phyloP scores from a whole-genome alignment of 192 early-diverging fungal species.

The Coemansia sp. region DNA sequence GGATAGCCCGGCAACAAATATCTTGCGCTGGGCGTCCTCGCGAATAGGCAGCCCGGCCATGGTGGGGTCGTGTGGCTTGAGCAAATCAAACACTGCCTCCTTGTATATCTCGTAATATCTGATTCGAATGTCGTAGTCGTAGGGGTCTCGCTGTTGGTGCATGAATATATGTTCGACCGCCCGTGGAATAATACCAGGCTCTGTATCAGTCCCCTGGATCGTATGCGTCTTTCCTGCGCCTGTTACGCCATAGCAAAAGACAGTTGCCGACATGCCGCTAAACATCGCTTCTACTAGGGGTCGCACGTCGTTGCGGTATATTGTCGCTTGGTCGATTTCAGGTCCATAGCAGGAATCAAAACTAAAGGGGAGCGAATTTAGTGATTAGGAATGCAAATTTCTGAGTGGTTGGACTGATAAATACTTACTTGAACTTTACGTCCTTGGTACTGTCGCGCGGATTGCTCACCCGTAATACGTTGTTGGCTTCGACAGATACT shows the following conservation, averaged over 20 bases:
- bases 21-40: slow-evolving; percentile 55
- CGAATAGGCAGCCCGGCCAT: slow-evolving; percentile 54
- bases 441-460: slow-evolving; percentile 55
- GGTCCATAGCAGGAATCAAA: slow-evolving; percentile 59
- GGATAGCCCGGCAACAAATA: slow-evolving; percentile 60
- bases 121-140: slow-evolving; percentile 48
- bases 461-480: slow-evolving; percentile 56
- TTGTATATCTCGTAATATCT: slow-evolving; percentile 73
- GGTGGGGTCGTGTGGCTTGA: slow-evolving; percentile 37
- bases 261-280: slow-evolving; percentile 60
- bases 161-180: slow-evolving; percentile 58
- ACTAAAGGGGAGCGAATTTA: slow-evolving; percentile 13
- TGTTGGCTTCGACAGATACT: slow-evolving; percentile 37
- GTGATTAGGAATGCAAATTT: too few species aligned
- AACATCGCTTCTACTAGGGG: slow-evolving; percentile 59
- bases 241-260: slow-evolving; percentile 70
- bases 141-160: slow-evolving; percentile 38
- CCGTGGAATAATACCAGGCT: slow-evolving; percentile 64
- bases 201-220: slow-evolving; percentile 54
- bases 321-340: slow-evolving; percentile 36
- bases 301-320: slow-evolving; percentile 58
- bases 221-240: slow-evolving; percentile 69
- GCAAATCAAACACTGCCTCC: slow-evolving; percentile 61
- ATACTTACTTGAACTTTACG: slow-evolving; percentile 40
- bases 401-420: not conserved